A percentile compares a stretch with the other conserved stretches of the same genome.
phyloP scores from a whole-genome alignment of 257 asterid species.

The Primulina eburnea region DNA sequence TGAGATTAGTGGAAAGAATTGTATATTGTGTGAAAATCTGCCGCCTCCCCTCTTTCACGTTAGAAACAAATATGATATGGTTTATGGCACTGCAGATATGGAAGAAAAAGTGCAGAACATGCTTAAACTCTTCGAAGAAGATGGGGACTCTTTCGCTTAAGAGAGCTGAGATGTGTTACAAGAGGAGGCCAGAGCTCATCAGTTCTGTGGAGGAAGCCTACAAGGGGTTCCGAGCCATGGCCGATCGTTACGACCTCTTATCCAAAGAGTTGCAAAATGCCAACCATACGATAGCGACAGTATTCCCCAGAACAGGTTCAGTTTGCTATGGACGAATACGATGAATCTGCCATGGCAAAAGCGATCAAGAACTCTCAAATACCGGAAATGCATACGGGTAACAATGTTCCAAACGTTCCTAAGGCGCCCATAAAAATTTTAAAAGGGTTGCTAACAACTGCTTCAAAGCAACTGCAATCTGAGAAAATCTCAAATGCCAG shows the following conservation, averaged over 20 bases:
- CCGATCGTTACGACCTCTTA: constrained; percentile 75
- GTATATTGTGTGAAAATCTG: no score
- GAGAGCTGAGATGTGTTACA: constrained; percentile 88
- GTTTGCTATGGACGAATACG: constrained; percentile 38
- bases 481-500: constrained; percentile 29
- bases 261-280: constrained; percentile 79
- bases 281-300: constrained; percentile 51
- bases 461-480: constrained; percentile 34
- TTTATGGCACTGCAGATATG: constrained; percentile 55
- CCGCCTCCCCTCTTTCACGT: no score
- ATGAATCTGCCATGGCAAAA: constrained; percentile 25
- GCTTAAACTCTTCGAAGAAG: constrained; percentile 78
- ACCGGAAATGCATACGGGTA: not conserved
- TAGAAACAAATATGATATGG: not conserved
- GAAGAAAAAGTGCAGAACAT: constrained; percentile 67
- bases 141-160: constrained; percentile 90
- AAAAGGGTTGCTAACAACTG: constrained; percentile 34
- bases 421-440: constrained; percentile 41
- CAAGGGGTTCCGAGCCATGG: constrained; percentile 69
- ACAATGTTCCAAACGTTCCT: constrained; percentile 40
- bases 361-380: constrained; percentile 18
- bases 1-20: no score
- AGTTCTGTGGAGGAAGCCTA: constrained; percentile 70
- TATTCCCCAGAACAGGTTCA: constrained; percentile 56
- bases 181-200: constrained; percentile 77